Base-by-base conservation (phyloP, 768 basidiomycete genomes). In the Coprinellus aureogranulatus region DNA sequence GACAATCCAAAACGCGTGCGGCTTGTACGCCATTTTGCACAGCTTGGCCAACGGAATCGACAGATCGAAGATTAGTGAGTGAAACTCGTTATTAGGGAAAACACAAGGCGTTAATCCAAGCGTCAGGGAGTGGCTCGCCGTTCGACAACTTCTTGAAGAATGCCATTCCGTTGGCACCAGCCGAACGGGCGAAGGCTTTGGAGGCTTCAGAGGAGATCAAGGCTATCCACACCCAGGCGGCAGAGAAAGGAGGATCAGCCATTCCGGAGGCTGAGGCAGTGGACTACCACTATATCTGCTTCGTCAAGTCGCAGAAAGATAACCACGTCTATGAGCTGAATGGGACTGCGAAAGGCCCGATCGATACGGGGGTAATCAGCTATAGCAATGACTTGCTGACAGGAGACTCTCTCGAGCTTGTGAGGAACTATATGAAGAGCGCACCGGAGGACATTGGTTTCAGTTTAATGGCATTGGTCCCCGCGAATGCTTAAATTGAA, bases 1-100 rank as follows among this genome's bases (percentile, higher is more conserved):
- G 56, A 74, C 72, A n/a, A 75, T 75, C 41, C 59, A 66, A n/a
- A 75, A 75, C 52, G 74, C 74, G 1, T 75, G 74, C 54, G 74
- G 74, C 2, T 61, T 75, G 4, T 74, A 74, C 54, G 74, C 66
- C 1, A 66, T 75, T 45, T 53, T 75, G 41, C 74, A 75, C 55
- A 67, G 70, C 3, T 58, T 72, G 12, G 67, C 64, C 3, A 75
- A 75, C 56, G 67, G 66, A 2, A 55, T 64, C 45, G 62, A 62
- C 50, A 14, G 54, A 53, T 10, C 57, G 50, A 37, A 51, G 46
- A 50, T 68, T 60, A 54, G 68, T 73, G 37, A 53, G 73, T 69
- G 31, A 28, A 58, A 54, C 23, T 23, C 37, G 6, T 18, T 9
- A 23, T 28, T 10, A 41, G 27, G 22, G n/a, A n/a, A 28, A 25